Percentiles rank a stretch among this genome's conserved stretches.
phyloP scores from a whole-genome alignment of 2,329 filamentous ascomycete species.

The Chrysoporthe deuterocubensis region DNA sequence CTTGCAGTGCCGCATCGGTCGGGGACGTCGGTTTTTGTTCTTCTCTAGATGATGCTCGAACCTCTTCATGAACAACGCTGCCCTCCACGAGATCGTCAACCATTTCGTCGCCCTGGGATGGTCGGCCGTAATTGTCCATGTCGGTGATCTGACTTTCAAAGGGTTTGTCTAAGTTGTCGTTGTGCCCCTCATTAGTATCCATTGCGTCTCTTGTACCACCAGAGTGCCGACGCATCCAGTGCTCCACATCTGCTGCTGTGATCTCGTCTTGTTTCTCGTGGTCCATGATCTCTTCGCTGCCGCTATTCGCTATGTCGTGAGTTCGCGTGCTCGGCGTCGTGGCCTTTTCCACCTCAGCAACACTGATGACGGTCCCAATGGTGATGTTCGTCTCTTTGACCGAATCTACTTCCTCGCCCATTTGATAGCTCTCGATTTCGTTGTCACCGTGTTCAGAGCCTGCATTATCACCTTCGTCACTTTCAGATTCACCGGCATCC shows the following conservation, averaged over 20 bases:
- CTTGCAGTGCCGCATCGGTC: constrained; percentile 12
- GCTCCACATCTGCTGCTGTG: constrained; percentile 2
- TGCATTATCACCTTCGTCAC: neutral
- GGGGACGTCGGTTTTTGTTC: neutral
- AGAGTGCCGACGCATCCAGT: neutral
- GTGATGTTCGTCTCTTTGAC: neutral
- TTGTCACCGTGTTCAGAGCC: constrained; percentile 25
- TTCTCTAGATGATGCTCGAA: neutral
- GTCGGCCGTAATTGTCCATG: neutral
- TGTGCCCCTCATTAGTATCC: neutral
- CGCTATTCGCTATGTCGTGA: neutral
- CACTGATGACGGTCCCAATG: neutral
- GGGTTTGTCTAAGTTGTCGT: neutral
- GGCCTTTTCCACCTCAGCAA: constrained; percentile 21
- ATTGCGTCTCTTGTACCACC: neutral
- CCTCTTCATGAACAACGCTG: constrained; percentile 6
- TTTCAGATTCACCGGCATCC: constrained; percentile 11
- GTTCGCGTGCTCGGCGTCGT: neutral
- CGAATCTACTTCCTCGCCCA: constrained; percentile 10
- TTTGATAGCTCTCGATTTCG: constrained; percentile 13
- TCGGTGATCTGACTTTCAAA: constrained; percentile 10
- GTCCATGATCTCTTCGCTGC: neutral
- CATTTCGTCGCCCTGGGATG: neutral
- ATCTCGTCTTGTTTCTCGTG: constrained; percentile 2
- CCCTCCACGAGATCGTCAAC: neutral